phyloP scores from a whole-genome alignment of 805 yeast species.

The Saccharomycopsis fibuligera region DNA sequence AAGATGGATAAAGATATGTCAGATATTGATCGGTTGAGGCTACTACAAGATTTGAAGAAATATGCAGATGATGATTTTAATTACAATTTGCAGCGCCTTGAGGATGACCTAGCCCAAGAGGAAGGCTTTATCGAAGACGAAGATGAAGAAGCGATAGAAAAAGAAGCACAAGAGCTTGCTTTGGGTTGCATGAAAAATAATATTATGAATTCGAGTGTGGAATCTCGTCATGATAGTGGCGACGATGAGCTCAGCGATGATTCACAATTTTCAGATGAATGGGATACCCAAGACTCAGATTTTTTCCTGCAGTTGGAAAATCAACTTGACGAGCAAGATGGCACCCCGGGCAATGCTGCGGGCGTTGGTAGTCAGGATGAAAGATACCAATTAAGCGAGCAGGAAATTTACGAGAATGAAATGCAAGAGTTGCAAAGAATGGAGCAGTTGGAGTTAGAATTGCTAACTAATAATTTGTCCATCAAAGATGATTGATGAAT shows the following conservation, averaged over 20 bases:
- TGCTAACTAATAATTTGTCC: constrained; percentile 24
- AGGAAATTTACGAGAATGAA: constrained; percentile 22
- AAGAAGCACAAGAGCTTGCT: not conserved
- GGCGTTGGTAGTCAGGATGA: too few relatives aligned
- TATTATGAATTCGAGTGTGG: too few relatives aligned
- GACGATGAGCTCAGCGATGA: too few relatives aligned
- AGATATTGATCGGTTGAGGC: constrained; percentile 3
- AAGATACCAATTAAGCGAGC: not conserved
- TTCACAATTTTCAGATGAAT: too few relatives aligned
- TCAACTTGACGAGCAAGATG: too few relatives aligned
- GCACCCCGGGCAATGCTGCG: too few relatives aligned
- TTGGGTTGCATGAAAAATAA: too few relatives aligned
- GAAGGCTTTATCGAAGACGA: not conserved
- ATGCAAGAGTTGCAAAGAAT: constrained; percentile 27
- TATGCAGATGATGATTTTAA: constrained; percentile 9
- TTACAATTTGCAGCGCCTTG: not conserved
- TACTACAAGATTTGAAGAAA: not conserved
- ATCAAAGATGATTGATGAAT: constrained; percentile 1
- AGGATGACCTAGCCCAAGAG: not conserved
- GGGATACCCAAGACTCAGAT: too few relatives aligned
- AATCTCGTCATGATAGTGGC: too few relatives aligned
- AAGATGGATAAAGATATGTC: constrained; percentile 10
- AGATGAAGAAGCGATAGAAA: not conserved
- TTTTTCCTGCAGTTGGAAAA: too few relatives aligned
- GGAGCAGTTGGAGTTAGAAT: constrained; percentile 28